Percentiles rank a stretch among this genome's conserved stretches.
Evolutionary conservation across 2,329 filamentous ascomycete species (phyloP).

Genomic region (Aspergillus sp.): DNA sequence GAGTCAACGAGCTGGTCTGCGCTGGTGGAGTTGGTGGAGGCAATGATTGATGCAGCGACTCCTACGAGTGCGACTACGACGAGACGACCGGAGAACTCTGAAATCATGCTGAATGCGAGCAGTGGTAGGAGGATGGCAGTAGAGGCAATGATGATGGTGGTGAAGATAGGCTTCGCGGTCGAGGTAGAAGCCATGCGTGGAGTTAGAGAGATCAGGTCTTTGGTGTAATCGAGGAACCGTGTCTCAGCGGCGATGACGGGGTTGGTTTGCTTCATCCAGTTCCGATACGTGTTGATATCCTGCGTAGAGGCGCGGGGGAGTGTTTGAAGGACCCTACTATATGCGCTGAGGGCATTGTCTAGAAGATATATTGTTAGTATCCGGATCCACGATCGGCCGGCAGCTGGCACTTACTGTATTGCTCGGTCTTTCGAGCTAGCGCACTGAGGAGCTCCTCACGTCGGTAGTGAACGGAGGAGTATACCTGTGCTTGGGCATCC

Average conservation of each 20-base stretch:
- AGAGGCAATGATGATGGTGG: constrained; percentile 51
- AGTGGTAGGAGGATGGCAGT: constrained; percentile 59
- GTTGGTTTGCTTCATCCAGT: constrained; percentile 55
- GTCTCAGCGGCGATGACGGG: constrained; percentile 55
- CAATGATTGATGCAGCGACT: constrained; percentile 46
- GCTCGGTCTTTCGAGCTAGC: constrained; percentile 60
- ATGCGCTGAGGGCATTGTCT: constrained; percentile 49
- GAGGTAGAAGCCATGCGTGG: constrained; percentile 23
- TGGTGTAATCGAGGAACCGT: constrained; percentile 54
- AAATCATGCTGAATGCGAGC: constrained; percentile 60
- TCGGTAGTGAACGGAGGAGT: constrained; percentile 56
- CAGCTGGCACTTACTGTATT: constrained; percentile 56
- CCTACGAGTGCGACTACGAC: constrained; percentile 59
- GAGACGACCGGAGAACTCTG: constrained; percentile 59
- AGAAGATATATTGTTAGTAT: not conserved
- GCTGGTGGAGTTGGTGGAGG: constrained; percentile 39
- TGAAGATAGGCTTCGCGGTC: constrained; percentile 32
- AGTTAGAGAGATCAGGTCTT: constrained; percentile 48
- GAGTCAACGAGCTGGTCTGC: constrained; percentile 40
- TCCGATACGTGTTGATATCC: constrained; percentile 55
- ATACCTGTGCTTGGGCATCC: constrained; percentile 51
- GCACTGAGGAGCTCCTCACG: constrained; percentile 57
- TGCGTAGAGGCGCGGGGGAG: constrained; percentile 48
- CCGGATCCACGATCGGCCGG: not conserved
- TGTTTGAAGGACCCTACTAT: constrained; percentile 50